Conservation (phyloP, 148 eudicot genomes). For the Rhododendron mucronatum region DNA sequence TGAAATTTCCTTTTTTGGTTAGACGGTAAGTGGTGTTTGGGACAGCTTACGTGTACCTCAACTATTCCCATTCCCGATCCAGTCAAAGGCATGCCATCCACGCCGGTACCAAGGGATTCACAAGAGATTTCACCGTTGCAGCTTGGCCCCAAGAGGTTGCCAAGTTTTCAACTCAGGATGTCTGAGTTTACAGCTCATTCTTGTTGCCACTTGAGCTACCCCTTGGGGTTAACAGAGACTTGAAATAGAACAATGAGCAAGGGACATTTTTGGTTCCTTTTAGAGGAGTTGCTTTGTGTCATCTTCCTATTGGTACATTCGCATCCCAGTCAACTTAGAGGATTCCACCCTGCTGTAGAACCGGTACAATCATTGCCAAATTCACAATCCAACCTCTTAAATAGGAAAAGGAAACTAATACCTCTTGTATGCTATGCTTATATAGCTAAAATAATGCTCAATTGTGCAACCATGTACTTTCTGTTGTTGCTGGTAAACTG, state of each 20-base stretch:
- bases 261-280: not conserved
- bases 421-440: not conserved
- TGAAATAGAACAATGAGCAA: not conserved
- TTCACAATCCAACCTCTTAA: not conserved
- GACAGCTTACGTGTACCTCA: not conserved
- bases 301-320: not conserved
- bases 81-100: not conserved
- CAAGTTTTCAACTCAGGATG: not conserved
- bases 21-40: too few species aligned
- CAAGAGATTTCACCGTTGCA: not conserved
- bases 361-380: slow-evolving; percentile 5
- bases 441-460: not conserved
- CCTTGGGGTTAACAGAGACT: not conserved
- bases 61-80: not conserved
- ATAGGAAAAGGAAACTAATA: not conserved
- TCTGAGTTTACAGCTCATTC: not conserved
- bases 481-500: not conserved
- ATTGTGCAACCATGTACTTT: not conserved
- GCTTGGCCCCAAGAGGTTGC: not conserved
- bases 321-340: not conserved
- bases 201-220: not conserved
- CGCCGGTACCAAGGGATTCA: not conserved
- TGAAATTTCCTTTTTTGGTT: not conserved
- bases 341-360: not conserved
- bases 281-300: slow-evolving; percentile 1